These are phyloP conservation scores for Cicer chorassanicum DNA, from an alignment of 306 rosid species.

Conservation along the genomic window DNA sequence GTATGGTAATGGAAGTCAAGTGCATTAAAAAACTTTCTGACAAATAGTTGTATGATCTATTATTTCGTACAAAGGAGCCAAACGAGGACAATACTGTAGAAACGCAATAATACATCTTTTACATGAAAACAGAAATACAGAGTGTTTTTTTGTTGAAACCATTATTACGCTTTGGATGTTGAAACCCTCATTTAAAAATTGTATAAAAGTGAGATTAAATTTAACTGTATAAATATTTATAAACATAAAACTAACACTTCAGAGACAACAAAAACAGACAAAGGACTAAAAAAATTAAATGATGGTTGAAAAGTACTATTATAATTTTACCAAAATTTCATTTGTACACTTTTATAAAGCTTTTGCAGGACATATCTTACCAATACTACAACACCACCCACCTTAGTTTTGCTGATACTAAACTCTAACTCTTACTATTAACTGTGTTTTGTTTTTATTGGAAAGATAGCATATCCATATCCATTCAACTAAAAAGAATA, in stretches of 20 bases:
- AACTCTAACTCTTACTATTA: neutral
- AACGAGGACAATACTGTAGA: constrained; percentile 36
- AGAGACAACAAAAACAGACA: no score
- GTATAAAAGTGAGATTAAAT: no score
- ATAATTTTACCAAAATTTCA: no score
- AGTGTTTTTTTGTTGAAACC: constrained; percentile 47
- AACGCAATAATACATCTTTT: constrained; percentile 54
- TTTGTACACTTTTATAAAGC: neutral
- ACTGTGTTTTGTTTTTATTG: neutral
- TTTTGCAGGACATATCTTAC: constrained; percentile 2
- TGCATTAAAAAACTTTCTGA: constrained; percentile 47
- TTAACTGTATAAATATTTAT: no score
- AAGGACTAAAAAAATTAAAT: no score
- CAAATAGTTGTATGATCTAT: constrained; percentile 45
- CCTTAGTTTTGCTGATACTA: constrained; percentile 25
- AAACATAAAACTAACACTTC: no score
- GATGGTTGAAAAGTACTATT: no score
- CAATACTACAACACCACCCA: neutral
- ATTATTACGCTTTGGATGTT: constrained; percentile 44
- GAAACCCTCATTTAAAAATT: constrained; percentile 41
- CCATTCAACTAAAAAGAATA: neutral
- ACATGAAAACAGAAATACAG: constrained; percentile 44
- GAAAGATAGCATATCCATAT: neutral
- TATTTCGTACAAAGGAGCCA: constrained; percentile 42
- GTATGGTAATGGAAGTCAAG: constrained; percentile 21